Evolutionary conservation across 306 rosid genomes (phyloP), one percentile per base, ranked within the genome.

Genomic region (Citrullus colocynthis): DNA sequence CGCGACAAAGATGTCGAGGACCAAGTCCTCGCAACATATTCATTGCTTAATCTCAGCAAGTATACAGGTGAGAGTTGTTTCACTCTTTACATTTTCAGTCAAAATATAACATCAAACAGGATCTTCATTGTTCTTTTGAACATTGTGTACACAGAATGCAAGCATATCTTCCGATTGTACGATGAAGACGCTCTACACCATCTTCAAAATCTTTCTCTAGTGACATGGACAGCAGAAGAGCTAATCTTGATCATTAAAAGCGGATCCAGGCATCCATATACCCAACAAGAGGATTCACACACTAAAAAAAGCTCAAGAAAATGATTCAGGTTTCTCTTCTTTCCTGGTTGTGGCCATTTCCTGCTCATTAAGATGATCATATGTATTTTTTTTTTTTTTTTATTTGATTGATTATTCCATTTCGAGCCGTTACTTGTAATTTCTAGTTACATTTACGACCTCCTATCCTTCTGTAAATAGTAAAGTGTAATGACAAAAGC

Each of bases 211-310:
- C 92, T 93, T 75, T 90, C 92, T 30, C 88, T 88, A 3, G 89
- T 91, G 81, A 93, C 97, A 28, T 91, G 97, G 98, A 91, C 98
- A 34, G 97, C 98, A 12, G 76, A 79, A 28, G 91, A 91, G 69
- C 92, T 91, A 52, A 58, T 87, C 70, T 82, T 88, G 58, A 86
- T 87, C 11, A 67, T 87, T 76, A 75, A 84, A 62, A 67, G 81
- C 32, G 56, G 66, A 3, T 77, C 62, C n/a, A 52, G n/a, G 1
- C 18, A 80, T 57, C 62, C 14, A 44, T 10, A 45, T 44, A 30
- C 39, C 3, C 24, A 77, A 17, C 71, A 5, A 45, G 71, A 59
- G 71, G 44, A 15, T 14, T 41, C 39, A 42, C 6, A 75, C 66
- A n/a, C 16, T 41, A 71, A 24, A 45, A 30, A 59, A 77, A 77